Conservation (phyloP, 2,329 filamentous ascomycete species). For the Pseudogymnoascus sp. region DNA sequence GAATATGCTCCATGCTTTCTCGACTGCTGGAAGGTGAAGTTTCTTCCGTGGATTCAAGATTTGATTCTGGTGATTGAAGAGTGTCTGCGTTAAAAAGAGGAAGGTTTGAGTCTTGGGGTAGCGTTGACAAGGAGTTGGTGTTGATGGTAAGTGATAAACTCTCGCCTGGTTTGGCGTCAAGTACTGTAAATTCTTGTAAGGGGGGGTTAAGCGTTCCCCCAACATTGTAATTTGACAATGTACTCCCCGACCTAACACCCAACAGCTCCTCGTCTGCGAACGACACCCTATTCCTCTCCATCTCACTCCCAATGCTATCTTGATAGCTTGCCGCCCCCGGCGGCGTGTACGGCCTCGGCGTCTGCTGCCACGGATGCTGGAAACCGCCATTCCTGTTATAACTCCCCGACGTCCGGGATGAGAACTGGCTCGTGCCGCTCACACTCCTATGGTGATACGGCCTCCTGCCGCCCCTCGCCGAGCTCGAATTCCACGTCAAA, state of each 20-base stretch:
- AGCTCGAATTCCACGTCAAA: slow-evolving; percentile 1
- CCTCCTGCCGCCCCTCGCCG: slow-evolving; percentile 1
- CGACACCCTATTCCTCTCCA: neutral
- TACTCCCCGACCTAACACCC: neutral
- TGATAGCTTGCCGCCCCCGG: slow-evolving; percentile 24
- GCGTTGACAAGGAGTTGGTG: neutral
- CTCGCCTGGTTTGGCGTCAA: slow-evolving; percentile 5
- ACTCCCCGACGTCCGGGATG: neutral
- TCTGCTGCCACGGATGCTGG: slow-evolving; percentile 53
- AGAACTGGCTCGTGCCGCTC: slow-evolving; percentile 4
- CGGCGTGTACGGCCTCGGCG: slow-evolving; percentile 46
- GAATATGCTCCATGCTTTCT: slow-evolving; percentile 21
- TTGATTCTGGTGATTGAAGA: slow-evolving; percentile 22
- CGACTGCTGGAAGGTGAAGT: slow-evolving; percentile 19
- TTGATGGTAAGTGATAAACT: slow-evolving; percentile 5
- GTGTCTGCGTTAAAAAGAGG: neutral
- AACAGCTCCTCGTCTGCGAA: neutral
- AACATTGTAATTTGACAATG: neutral
- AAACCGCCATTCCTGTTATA: slow-evolving; percentile 30
- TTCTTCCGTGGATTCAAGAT: slow-evolving; percentile 16
- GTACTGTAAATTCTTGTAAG: neutral
- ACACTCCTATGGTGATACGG: neutral
- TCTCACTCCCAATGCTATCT: neutral
- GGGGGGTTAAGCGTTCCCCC: neutral
- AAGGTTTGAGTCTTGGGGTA: neutral